Percentiles rank a stretch among this genome's conserved stretches.
phyloP scores from a whole-genome alignment of 305 asterid species.

The Fraxinus paxiana region DNA sequence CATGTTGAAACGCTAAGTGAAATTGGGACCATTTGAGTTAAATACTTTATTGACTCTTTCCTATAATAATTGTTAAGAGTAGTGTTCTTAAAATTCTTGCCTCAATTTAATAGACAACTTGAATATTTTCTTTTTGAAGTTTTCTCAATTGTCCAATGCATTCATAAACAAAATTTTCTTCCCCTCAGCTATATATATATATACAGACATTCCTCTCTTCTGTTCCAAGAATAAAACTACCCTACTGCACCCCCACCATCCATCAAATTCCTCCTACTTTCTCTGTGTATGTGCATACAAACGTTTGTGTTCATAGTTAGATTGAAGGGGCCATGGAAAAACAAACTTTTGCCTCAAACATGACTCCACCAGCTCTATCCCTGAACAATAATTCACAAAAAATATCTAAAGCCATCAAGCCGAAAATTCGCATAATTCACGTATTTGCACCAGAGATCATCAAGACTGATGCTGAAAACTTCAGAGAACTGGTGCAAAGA shows the following conservation, averaged over 20 bases:
- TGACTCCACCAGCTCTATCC: conserved; percentile 32
- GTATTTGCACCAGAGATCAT: conserved; percentile 91
- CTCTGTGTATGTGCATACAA: background rate
- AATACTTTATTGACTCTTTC: conserved; percentile 35
- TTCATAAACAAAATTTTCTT: background rate
- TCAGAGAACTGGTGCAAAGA: background rate
- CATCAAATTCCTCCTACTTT: background rate
- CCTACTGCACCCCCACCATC: background rate
- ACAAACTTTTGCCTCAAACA: conserved; percentile 18
- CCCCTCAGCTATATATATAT: conserved; percentile 12
- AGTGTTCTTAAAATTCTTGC: conserved; percentile 36
- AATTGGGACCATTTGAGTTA: background rate
- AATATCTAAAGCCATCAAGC: conserved; percentile 55
- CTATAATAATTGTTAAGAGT: conserved; percentile 27
- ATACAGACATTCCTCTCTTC: background rate
- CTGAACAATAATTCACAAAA: conserved; percentile 57
- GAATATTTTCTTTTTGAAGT: background rate
- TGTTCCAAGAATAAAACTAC: background rate
- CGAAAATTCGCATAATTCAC: conserved; percentile 83
- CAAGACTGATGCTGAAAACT: conserved; percentile 60
- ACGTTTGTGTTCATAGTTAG: background rate
- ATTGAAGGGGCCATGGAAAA: conserved; percentile 19
- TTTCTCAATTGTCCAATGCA: conserved; percentile 14
- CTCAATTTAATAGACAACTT: conserved; percentile 24
- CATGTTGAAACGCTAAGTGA: background rate